phyloP scores from a whole-genome alignment of 352 stramenopile genomes.

The Pythium coloratum region DNA sequence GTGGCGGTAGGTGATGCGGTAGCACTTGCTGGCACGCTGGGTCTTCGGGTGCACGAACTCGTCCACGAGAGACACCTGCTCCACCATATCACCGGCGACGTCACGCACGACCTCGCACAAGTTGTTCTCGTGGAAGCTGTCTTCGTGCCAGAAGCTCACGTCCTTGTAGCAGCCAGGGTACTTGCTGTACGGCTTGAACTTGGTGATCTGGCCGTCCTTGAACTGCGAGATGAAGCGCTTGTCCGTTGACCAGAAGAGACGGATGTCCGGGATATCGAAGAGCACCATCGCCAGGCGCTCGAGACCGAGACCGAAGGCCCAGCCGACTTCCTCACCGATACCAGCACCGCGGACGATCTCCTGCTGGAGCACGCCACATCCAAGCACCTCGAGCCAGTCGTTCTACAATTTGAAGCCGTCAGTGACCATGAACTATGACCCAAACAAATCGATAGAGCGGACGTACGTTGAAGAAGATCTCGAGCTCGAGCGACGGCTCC shows the following conservation, averaged over 20 bases:
- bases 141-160: slow-evolving; percentile 96
- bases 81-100: slow-evolving; percentile 97
- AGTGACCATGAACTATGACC: not conserved
- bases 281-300: slow-evolving; percentile 99
- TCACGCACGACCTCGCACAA: slow-evolving; percentile 96
- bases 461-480: slow-evolving; percentile 95
- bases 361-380: slow-evolving; percentile 96
- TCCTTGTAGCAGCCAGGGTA: slow-evolving; percentile 99
- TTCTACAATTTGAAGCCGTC: slow-evolving; percentile 37
- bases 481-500: slow-evolving; percentile 96
- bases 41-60: slow-evolving; percentile 98
- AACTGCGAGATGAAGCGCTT: slow-evolving; percentile 93
- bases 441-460: not conserved
- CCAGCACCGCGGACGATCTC: slow-evolving; percentile 92
- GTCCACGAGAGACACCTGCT: slow-evolving; percentile 95
- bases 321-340: slow-evolving; percentile 89
- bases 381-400: slow-evolving; percentile 99
- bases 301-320: slow-evolving; percentile 98
- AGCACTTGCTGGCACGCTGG: slow-evolving; percentile 94
- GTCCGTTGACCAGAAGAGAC: slow-evolving; percentile 98
- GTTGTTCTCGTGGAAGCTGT: slow-evolving; percentile 95
- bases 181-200: slow-evolving; percentile 99
- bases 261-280: slow-evolving; percentile 99
- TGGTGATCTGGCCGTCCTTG: slow-evolving; percentile 91
- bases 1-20: slow-evolving; percentile 97